phyloP scores from a whole-genome alignment of 2,329 filamentous ascomycete genomes.

The Cytospora paraplurivora region DNA sequence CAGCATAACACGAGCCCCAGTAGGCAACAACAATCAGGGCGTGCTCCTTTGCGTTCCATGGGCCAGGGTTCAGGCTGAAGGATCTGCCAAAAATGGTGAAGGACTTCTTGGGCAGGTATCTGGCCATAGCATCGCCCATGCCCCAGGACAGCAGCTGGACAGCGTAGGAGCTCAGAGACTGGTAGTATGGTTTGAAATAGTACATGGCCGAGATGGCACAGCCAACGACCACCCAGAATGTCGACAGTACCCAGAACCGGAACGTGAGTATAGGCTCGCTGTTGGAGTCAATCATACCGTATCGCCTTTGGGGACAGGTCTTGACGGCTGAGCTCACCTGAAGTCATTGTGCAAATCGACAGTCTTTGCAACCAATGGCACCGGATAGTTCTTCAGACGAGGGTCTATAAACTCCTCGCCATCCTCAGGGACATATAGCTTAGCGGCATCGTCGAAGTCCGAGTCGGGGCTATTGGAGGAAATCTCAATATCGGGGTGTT shows the following conservation, averaged over 20 bases:
- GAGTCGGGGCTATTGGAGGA: slow-evolving; percentile 19
- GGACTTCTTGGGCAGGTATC: slow-evolving; percentile 33
- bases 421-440: slow-evolving; percentile 34
- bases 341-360: slow-evolving; percentile 39
- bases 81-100: slow-evolving; percentile 35
- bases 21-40: slow-evolving; percentile 39
- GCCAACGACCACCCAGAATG: slow-evolving; percentile 38
- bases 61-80: slow-evolving; percentile 39
- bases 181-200: slow-evolving; percentile 39
- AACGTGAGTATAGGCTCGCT: slow-evolving; percentile 40
- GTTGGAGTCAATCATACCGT: neutral
- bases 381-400: slow-evolving; percentile 37
- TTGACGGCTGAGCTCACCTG: slow-evolving; percentile 27
- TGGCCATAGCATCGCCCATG: slow-evolving; percentile 36
- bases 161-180: slow-evolving; percentile 35
- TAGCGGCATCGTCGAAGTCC: slow-evolving; percentile 29
- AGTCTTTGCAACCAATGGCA: slow-evolving; percentile 39
- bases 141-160: slow-evolving; percentile 39
- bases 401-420: slow-evolving; percentile 38
- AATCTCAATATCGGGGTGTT: slow-evolving; percentile 21
- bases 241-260: slow-evolving; percentile 37
- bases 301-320: neutral
- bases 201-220: slow-evolving; percentile 38
- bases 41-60: slow-evolving; percentile 40
- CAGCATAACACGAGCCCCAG: slow-evolving; percentile 32